Base-by-base conservation (phyloP, 2,329 filamentous ascomycete genomes). In the Setomelanomma holmii region DNA sequence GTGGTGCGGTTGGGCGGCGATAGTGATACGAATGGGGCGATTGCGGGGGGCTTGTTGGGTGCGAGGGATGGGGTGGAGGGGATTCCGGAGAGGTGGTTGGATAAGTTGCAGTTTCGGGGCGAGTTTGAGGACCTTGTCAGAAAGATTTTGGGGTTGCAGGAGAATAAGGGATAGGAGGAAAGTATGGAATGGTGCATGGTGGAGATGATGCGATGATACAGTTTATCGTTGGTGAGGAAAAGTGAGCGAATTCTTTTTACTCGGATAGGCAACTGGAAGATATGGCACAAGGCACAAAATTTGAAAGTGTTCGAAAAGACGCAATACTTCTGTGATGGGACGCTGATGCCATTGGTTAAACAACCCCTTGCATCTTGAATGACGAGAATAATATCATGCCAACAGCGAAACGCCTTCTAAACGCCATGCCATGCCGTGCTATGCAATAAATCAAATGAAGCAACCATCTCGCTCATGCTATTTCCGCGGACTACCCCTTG, bases 1-100 rank as follows among this genome's bases (percentile, higher is more conserved):
- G 74, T 81, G 17, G 76, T 81, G 6, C 60, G 76, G 4, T 66
- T 81, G 24, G 79, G 80, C 1, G 62, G 59, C 14, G 79, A 82
- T 49, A 77, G 78, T 0, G 80, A 82, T 53, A 80, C 79, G 10
- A 81, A 81, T 47, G 78, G 59, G 0, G 79, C 79, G 0, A 74
- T 81, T 36, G 77, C 79, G 0, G 79, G 79, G 1, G 79, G 79
- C 0, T 55, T 81, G 3, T 50, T 82, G 2, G 79, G 79, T 0
- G 79, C 78, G 1, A 64, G 78, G 21, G 78, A 80, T 41, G 80
- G 80, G 3, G 63, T 73, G 3, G 64, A 71, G 1, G 74, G 67
- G 4, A 75, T 82, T n/a, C 79, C 79, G 1, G 19, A 41, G n/a
- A 30, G 63, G 12, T 82, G 80, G 79, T 63, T 66, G 45, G 38